These are phyloP conservation scores for Cutaneotrichosporon cavernicola DNA, from an alignment of 1,284 basidiomycete species.

Conservation along the genomic window DNA sequence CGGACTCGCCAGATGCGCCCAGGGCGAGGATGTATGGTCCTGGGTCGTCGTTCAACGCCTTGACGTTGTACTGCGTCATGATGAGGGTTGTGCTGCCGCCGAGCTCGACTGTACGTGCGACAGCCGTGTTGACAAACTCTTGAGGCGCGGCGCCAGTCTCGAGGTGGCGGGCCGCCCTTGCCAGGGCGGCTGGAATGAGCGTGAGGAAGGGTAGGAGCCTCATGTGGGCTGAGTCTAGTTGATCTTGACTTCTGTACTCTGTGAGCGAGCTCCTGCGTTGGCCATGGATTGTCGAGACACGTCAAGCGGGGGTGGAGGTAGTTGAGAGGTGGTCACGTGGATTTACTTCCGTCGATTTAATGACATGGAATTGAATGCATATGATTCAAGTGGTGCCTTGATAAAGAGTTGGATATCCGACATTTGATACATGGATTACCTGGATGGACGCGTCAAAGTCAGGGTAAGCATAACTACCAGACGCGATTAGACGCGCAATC, in stretches of 20 bases:
- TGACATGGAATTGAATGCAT: neutral
- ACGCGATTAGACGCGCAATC: neutral
- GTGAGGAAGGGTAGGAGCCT: constrained; percentile 19
- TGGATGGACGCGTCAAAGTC: no score
- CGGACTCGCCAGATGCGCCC: constrained; percentile 62
- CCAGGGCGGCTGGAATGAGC: constrained; percentile 11
- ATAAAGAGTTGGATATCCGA: neutral
- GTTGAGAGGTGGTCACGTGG: neutral
- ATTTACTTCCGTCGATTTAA: neutral
- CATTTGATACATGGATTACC: neutral
- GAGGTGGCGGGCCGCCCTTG: constrained; percentile 14
- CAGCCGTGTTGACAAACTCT: constrained; percentile 77
- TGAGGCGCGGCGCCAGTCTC: constrained; percentile 28
- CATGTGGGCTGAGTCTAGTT: constrained; percentile 11
- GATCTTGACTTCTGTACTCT: neutral
- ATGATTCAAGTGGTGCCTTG: neutral
- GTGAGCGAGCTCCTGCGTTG: neutral
- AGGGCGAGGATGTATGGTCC: constrained; percentile 70
- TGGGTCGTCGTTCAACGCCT: constrained; percentile 64
- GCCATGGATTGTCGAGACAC: neutral
- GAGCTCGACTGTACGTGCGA: constrained; percentile 81
- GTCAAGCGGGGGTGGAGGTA: constrained; percentile 10
- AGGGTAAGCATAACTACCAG: no score
- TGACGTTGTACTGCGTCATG: constrained; percentile 81
- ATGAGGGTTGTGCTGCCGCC: constrained; percentile 80